Percentiles rank a stretch among this genome's conserved stretches.
These are phyloP conservation scores for Colletotrichum salicis DNA, from an alignment of 2,329 filamentous ascomycete genomes.

Conservation along the genomic window DNA sequence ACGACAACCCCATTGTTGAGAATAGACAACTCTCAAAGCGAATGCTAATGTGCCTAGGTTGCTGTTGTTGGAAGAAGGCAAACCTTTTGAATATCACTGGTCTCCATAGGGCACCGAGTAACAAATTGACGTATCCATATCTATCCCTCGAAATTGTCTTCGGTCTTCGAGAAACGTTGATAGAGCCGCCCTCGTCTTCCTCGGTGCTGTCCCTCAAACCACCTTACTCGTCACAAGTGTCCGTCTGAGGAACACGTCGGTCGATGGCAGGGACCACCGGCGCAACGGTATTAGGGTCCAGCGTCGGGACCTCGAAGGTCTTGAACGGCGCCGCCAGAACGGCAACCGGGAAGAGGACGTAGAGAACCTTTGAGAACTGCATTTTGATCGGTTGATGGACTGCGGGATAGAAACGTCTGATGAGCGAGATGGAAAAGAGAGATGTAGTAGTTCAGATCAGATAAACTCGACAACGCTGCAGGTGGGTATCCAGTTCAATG, in stretches of 20 bases:
- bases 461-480: slow-evolving; percentile 8
- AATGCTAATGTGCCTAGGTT: no score
- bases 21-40: no score
- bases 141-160: no score
- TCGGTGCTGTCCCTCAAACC: background rate
- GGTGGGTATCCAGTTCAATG: background rate
- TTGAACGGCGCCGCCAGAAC: slow-evolving; percentile 38
- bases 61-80: background rate
- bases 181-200: background rate
- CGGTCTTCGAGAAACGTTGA: background rate
- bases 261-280: slow-evolving; percentile 27
- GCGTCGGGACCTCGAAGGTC: slow-evolving; percentile 32
- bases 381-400: slow-evolving; percentile 33
- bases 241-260: slow-evolving; percentile 25
- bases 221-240: slow-evolving; percentile 23
- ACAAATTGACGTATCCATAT: no score
- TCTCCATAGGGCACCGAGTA: background rate
- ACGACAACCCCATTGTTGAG: no score
- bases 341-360: slow-evolving; percentile 37
- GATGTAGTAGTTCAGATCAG: slow-evolving; percentile 4
- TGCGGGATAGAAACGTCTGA: background rate
- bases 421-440: background rate
- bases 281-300: slow-evolving; percentile 29
- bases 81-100: background rate
- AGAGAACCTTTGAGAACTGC: slow-evolving; percentile 38